Conservation (phyloP, 73 alveolate genomes). For the Stentor coeruleus region DNA sequence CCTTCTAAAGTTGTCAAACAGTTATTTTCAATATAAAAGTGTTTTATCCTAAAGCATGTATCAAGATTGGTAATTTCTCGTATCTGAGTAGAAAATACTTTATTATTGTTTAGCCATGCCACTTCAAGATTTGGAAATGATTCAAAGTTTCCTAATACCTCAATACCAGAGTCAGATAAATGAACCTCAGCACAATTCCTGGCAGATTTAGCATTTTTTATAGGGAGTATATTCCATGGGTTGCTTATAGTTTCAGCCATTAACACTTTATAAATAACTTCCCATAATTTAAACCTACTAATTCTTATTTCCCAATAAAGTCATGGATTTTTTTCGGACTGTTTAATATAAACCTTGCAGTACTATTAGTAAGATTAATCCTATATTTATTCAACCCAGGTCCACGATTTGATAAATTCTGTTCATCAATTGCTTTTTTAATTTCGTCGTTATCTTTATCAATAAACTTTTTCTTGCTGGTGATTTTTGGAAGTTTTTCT, state of each 20-base stretch:
- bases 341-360: too few relatives aligned
- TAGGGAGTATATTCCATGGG: constrained; percentile 92
- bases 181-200: constrained; percentile 90
- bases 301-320: too few relatives aligned
- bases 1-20: constrained; percentile 80
- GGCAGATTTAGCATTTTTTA: constrained; percentile 91
- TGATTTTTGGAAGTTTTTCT: too few relatives aligned
- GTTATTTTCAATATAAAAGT: constrained; percentile 77
- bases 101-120: constrained; percentile 89
- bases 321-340: too few relatives aligned
- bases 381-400: too few relatives aligned
- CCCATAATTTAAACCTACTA: too few relatives aligned
- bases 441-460: too few relatives aligned
- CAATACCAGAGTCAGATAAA: constrained; percentile 76
- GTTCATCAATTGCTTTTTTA: too few relatives aligned
- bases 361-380: too few relatives aligned
- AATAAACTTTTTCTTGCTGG: too few relatives aligned
- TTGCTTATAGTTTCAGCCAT: constrained; percentile 50
- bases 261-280: not conserved
- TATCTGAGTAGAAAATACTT: constrained; percentile 35
- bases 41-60: constrained; percentile 83
- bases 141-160: constrained; percentile 72
- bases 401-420: too few relatives aligned
- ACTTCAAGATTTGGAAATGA: constrained; percentile 92
- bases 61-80: constrained; percentile 67